phyloP scores from a whole-genome alignment of 495 filamentous ascomycete genomes.

The Aspergillus wentii region DNA sequence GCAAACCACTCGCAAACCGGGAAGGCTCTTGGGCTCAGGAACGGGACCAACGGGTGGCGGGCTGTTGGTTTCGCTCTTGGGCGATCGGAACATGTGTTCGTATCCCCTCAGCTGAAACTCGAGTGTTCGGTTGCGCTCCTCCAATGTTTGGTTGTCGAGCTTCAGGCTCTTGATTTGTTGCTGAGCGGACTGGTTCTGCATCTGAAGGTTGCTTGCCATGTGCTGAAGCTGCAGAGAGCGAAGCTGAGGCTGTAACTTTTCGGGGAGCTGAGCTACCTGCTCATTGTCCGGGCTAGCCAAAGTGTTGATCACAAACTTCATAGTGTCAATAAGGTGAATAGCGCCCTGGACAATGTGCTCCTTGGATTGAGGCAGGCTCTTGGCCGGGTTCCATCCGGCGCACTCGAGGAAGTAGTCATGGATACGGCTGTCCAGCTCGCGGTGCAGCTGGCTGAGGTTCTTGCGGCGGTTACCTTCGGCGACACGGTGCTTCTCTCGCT shows the following conservation, averaged over 20 bases:
- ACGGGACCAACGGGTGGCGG: slow-evolving; percentile 23
- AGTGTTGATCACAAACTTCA: slow-evolving; percentile 35
- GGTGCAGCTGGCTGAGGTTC: slow-evolving; percentile 38
- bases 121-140: slow-evolving; percentile 34
- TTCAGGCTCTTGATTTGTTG: slow-evolving; percentile 33
- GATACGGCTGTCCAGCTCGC: slow-evolving; percentile 37
- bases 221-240: slow-evolving; percentile 43
- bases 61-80: slow-evolving; percentile 30
- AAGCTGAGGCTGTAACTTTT: slow-evolving; percentile 38
- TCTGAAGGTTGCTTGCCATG: slow-evolving; percentile 30
- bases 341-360: slow-evolving; percentile 45
- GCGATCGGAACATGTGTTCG: slow-evolving; percentile 38
- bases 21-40: slow-evolving; percentile 31
- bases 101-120: slow-evolving; percentile 40
- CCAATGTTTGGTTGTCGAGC: slow-evolving; percentile 33
- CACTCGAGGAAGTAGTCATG: slow-evolving; percentile 41
- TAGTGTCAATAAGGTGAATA: slow-evolving; percentile 40
- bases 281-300: slow-evolving; percentile 38
- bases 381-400: slow-evolving; percentile 42
- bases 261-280: slow-evolving; percentile 32
- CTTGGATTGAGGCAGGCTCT: slow-evolving; percentile 42
- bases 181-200: slow-evolving; percentile 34
- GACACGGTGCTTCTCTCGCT: slow-evolving; percentile 43
- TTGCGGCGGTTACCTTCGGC: slow-evolving; percentile 44
- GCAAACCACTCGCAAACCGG: slow-evolving; percentile 37